These are phyloP conservation scores for Salix purpurea DNA, from an alignment of 345 rosid species.

Conservation along the genomic window DNA sequence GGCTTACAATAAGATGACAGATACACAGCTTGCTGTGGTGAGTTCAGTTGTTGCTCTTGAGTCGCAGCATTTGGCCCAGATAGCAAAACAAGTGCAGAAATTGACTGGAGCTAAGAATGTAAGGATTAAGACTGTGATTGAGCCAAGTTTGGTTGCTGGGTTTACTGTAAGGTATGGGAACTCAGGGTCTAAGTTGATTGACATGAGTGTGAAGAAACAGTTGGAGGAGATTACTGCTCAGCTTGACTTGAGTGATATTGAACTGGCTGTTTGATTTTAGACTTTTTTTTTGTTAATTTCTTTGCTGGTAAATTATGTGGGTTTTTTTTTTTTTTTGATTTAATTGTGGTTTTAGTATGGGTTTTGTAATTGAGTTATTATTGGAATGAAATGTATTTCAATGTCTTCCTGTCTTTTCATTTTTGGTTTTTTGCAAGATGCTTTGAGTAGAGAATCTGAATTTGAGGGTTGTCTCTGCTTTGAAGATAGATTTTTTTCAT, in stretches of 20 bases:
- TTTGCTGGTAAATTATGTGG: not conserved
- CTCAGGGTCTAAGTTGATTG: constrained; percentile 76
- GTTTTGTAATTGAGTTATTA: not conserved
- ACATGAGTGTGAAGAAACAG: constrained; percentile 95
- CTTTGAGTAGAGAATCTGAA: too few species aligned
- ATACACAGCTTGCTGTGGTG: constrained; percentile 76
- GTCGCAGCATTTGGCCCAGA: constrained; percentile 72
- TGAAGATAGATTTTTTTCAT: too few species aligned
- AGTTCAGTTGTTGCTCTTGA: constrained; percentile 78
- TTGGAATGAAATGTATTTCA: not conserved
- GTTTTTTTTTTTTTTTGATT: not conserved
- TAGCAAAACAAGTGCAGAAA: constrained; percentile 91
- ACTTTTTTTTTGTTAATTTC: not conserved
- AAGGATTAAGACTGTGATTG: constrained; percentile 73
- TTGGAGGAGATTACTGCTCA: constrained; percentile 78
- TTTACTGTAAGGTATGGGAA: constrained; percentile 79
- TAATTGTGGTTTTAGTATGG: not conserved
- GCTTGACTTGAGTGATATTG: constrained; percentile 73
- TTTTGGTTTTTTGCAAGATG: too few species aligned
- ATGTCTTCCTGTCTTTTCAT: not conserved
- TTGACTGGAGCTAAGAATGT: constrained; percentile 80
- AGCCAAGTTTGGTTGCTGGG: constrained; percentile 81
- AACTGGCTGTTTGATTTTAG: constrained; percentile 41
- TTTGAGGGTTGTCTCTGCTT: too few species aligned
- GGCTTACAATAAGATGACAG: constrained; percentile 58